Base-by-base conservation (phyloP, 441 rosid species). In the Populus tomentosa region DNA sequence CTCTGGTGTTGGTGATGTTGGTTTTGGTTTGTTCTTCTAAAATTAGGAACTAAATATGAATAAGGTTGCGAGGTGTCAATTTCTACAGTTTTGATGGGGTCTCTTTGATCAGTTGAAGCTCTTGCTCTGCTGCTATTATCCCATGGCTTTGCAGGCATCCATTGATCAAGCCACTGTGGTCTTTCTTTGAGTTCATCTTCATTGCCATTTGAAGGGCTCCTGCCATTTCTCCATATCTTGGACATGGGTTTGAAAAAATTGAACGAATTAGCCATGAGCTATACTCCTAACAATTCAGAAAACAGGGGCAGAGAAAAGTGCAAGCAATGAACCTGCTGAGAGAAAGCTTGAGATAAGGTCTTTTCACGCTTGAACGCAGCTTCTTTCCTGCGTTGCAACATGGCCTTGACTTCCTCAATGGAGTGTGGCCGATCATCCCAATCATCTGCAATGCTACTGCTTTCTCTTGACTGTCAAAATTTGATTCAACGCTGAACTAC, bases 401-500 rank as follows among this genome's bases (percentile, higher is more conserved):
- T 86, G 6, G 94, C 92, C 83, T 93, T 90, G 38, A 93, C 92
- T 78, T 92, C 96, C 77, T 90, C 95, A 67, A 92, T 79, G 3
- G 94, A 86, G 82, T 89, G 91, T 5, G 93, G 91, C 71, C 91
- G 75, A 63, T 89, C 94, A 59, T 92, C 96, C 98, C 95, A 92
- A 83, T 92, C 97, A 76, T 89, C 97, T 10, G 95, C 89, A 6
- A 89, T 77, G 83, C 91, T 91, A 69, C 91, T 92, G 79, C 90
- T 90, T 28, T 91, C 95, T 89, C 96, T 89, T 30, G 96, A 90
- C 98, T 95, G 83, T 21, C 69, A 71, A 70, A 75, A 10, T 66
- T 26, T 10, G 71, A 10, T 78, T 26, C 28, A 26, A 26, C 28
- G 1, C 28, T 10, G 28, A 33, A 80, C 28, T 6, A 28, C 6